Conservation (phyloP, 352 stramenopile genomes). For the Globisporangium apiculatum region DNA sequence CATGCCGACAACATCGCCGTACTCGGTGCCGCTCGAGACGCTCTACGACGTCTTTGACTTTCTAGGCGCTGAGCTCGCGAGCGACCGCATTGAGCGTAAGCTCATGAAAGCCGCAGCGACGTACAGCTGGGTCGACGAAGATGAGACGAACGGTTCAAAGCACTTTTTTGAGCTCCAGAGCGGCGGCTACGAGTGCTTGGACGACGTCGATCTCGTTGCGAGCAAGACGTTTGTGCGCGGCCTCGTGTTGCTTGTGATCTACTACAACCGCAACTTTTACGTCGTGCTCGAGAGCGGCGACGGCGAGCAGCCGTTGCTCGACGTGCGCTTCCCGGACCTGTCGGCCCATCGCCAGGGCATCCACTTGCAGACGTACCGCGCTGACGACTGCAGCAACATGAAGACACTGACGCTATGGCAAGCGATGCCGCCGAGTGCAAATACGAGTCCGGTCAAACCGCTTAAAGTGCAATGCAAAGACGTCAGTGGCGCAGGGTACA, state of each 20-base stretch:
- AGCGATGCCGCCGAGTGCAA: slow-evolving; percentile 37
- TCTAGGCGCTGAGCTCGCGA: slow-evolving; percentile 78
- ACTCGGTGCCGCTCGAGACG: slow-evolving; percentile 60
- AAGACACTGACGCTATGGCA: slow-evolving; percentile 94
- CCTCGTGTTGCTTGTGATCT: slow-evolving; percentile 76
- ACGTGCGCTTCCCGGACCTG: slow-evolving; percentile 92
- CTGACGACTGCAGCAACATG: slow-evolving; percentile 78
- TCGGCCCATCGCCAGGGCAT: slow-evolving; percentile 85
- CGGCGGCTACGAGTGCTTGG: slow-evolving; percentile 80
- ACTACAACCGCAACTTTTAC: slow-evolving; percentile 89
- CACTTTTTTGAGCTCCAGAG: slow-evolving; percentile 94
- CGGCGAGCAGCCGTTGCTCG: slow-evolving; percentile 89
- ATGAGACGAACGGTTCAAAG: slow-evolving; percentile 29
- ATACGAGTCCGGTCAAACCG: slow-evolving; percentile 63
- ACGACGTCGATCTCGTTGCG: slow-evolving; percentile 78
- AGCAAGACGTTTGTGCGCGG: slow-evolving; percentile 85
- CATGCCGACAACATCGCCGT: slow-evolving; percentile 62
- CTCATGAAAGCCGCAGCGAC: slow-evolving; percentile 78
- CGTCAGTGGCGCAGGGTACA: slow-evolving; percentile 74
- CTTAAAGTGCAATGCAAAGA: slow-evolving; percentile 82
- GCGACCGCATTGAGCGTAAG: slow-evolving; percentile 76
- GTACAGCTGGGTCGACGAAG: slow-evolving; percentile 89
- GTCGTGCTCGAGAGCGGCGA: slow-evolving; percentile 85
- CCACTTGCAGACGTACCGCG: slow-evolving; percentile 75
- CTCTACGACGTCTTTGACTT: slow-evolving; percentile 84